These are phyloP conservation scores for Boletus sp. DNA, from an alignment of 1,284 basidiomycete genomes.

Conservation along the genomic window DNA sequence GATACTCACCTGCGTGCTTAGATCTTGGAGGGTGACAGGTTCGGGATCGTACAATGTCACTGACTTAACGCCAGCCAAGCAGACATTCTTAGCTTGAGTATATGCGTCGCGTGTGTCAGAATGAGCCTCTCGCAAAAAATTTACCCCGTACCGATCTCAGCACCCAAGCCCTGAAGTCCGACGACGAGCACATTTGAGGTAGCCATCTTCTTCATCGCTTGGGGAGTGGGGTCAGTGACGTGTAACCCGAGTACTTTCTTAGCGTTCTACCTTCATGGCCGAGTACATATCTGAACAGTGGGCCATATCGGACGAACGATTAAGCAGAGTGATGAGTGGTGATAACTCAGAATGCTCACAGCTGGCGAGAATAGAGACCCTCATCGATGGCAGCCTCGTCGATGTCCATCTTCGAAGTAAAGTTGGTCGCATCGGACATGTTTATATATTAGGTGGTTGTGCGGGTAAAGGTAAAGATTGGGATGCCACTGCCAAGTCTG, in stretches of 20 bases:
- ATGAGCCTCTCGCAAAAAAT: constrained; percentile 2
- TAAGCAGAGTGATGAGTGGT: constrained; percentile 10
- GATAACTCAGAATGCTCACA: constrained; percentile 57
- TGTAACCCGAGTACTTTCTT: background rate
- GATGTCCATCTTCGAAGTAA: constrained; percentile 70
- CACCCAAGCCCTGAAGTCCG: constrained; percentile 91
- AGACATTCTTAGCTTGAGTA: constrained; percentile 89
- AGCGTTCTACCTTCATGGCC: constrained; percentile 81
- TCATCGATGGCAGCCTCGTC: constrained; percentile 86
- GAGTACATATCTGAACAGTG: constrained; percentile 77
- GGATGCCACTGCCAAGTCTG: background rate
- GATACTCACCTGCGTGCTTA: constrained; percentile 82
- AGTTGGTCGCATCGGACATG: constrained; percentile 55
- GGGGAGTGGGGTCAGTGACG: constrained; percentile 1
- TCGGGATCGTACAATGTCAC: constrained; percentile 97
- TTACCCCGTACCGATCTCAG: constrained; percentile 80
- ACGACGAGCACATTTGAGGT: constrained; percentile 94
- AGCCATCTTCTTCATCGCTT: constrained; percentile 99
- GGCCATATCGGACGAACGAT: constrained; percentile 24
- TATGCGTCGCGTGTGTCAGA: constrained; percentile 10
- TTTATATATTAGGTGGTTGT: constrained; percentile 8
- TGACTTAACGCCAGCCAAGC: constrained; percentile 96
- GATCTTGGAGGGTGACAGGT: constrained; percentile 81
- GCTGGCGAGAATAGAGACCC: constrained; percentile 93
- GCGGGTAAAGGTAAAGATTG: constrained; percentile 1